A percentile compares a stretch with the other conserved stretches of the same genome.
These are phyloP conservation scores for Colletotrichum navitas DNA, from an alignment of 2,329 filamentous ascomycete genomes.

Conservation along the genomic window DNA sequence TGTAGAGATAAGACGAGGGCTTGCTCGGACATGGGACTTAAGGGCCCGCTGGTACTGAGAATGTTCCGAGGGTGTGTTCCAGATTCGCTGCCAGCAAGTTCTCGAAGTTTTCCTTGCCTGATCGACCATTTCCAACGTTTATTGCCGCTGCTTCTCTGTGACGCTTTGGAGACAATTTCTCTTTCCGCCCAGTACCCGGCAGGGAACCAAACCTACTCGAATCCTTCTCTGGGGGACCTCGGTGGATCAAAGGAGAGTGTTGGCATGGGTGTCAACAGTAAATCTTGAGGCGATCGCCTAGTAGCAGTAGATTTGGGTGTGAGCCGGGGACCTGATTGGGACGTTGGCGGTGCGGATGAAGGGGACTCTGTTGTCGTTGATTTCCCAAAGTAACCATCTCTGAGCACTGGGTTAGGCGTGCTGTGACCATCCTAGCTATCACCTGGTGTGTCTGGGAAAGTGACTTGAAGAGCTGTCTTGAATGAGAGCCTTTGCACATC, in stretches of 20 bases:
- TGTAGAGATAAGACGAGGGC: conserved; percentile 64
- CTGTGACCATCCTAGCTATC: conserved; percentile 41
- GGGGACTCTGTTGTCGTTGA: neutral
- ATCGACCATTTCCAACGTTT: conserved; percentile 58
- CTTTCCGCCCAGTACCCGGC: conserved; percentile 74
- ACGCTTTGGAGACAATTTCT: conserved; percentile 47
- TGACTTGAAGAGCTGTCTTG: conserved; percentile 38
- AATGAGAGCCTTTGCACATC: conserved; percentile 37
- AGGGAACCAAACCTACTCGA: conserved; percentile 74
- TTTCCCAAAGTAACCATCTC: conserved; percentile 36
- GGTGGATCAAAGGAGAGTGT: conserved; percentile 62
- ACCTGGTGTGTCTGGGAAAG: conserved; percentile 14
- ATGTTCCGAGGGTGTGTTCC: conserved; percentile 40
- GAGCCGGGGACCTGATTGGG: neutral
- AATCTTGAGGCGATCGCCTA: neutral
- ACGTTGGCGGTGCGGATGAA: neutral
- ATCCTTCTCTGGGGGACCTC: conserved; percentile 65
- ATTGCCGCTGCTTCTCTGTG: conserved; percentile 51
- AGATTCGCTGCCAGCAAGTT: conserved; percentile 50
- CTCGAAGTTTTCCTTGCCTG: conserved; percentile 50
- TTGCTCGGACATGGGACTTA: conserved; percentile 61
- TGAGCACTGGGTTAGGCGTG: conserved; percentile 31
- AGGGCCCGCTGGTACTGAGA: conserved; percentile 43
- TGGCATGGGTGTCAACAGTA: neutral
- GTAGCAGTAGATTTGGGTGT: conserved; percentile 6